A percentile compares a stretch with the other conserved stretches of the same genome.
phyloP scores from a whole-genome alignment of 163 green algal genomes.

The Scenedesmus sp. region DNA sequence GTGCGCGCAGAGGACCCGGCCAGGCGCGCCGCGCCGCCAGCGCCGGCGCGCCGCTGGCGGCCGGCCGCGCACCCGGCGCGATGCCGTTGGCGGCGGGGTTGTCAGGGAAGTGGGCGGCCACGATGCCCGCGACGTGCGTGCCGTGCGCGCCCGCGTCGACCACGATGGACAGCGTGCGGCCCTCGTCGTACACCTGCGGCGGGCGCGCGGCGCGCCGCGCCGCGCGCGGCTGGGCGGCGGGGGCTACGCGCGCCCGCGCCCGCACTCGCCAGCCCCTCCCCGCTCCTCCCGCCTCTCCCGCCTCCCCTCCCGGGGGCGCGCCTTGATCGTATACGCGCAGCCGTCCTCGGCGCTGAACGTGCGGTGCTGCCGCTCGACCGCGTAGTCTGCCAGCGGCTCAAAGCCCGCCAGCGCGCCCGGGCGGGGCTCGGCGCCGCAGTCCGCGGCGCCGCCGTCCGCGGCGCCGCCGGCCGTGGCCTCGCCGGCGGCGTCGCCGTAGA shows the following conservation, averaged over 20 bases:
- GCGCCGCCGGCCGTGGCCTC: neutral
- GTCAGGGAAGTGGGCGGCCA: conserved; percentile 83
- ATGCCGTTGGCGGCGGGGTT: conserved; percentile 84
- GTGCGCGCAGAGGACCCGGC: no score
- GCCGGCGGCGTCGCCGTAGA: conserved; percentile 45
- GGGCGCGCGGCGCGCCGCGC: neutral
- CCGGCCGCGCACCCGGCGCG: conserved; percentile 68
- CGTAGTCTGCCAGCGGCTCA: conserved; percentile 83
- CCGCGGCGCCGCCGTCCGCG: no score
- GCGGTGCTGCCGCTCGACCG: conserved; percentile 62
- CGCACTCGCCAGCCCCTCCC: no score
- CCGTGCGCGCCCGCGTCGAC: conserved; percentile 88
- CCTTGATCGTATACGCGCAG: conserved; percentile 87
- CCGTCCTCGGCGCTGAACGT: conserved; percentile 80
- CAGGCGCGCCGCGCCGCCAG: no score
- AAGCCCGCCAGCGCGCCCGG: conserved; percentile 75
- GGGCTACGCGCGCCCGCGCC: no score
- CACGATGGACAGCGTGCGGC: conserved; percentile 80
- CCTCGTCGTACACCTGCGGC: conserved; percentile 80
- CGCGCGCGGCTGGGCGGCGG: no score
- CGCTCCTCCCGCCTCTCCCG: no score
- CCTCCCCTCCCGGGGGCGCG: no score
- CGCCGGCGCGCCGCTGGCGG: no score
- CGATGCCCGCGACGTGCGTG: conserved; percentile 92
- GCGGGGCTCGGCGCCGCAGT: conserved; percentile 2